Percentiles rank a stretch among this genome's conserved stretches.
Conservation (phyloP, 352 stramenopile species). For the Globisporangium cederbergense region DNA sequence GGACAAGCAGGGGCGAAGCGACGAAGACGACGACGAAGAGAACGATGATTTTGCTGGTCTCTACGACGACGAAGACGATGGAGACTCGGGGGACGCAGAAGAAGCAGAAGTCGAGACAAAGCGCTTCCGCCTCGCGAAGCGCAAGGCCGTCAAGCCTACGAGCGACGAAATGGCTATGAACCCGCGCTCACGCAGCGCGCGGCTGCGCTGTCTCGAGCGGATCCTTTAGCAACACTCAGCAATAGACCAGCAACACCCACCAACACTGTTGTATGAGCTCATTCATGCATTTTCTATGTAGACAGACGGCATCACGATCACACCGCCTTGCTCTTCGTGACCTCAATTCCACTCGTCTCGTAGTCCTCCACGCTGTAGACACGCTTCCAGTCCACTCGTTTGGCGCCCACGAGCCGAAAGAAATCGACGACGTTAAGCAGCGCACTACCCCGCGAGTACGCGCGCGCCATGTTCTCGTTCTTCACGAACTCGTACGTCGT, state of each 20-base stretch:
- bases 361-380: constrained; percentile 64
- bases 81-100: constrained; percentile 11
- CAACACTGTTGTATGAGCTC: not conserved
- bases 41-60: constrained; percentile 23
- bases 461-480: constrained; percentile 44
- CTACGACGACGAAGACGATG: constrained; percentile 20
- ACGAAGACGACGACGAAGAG: constrained; percentile 22
- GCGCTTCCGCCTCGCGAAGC: constrained; percentile 54
- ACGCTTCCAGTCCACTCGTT: constrained; percentile 47
- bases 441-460: constrained; percentile 56
- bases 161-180: constrained; percentile 63
- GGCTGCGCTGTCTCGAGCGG: constrained; percentile 70
- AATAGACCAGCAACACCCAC: constrained; percentile 20
- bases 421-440: constrained; percentile 61
- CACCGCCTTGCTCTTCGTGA: constrained; percentile 21
- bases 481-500: constrained; percentile 85
- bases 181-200: constrained; percentile 61
- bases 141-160: constrained; percentile 68
- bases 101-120: constrained; percentile 23
- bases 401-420: constrained; percentile 32
- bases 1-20: constrained; percentile 33
- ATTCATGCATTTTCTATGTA: not conserved
- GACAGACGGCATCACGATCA: constrained; percentile 8
- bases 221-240: constrained; percentile 14
- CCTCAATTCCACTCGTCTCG: constrained; percentile 1